Evolutionary conservation across 2,329 filamentous ascomycete genomes (phyloP).

Genomic region (Xylariaceae sp.): DNA sequence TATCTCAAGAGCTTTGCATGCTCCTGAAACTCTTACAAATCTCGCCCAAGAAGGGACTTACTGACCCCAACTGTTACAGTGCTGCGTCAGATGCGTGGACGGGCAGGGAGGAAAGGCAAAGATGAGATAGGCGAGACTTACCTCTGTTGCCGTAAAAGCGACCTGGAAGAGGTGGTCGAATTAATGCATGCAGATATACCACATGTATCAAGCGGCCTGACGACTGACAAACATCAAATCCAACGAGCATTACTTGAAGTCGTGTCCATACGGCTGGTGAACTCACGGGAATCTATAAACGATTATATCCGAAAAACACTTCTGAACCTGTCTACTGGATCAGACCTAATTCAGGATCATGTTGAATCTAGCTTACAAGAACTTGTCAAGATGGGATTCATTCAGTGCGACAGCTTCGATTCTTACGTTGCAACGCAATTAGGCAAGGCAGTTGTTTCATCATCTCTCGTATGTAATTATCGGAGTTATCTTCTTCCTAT

Average conservation of each 20-base stretch:
- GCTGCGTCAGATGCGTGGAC: constrained; percentile 81
- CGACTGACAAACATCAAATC: constrained; percentile 70
- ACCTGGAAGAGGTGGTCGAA: constrained; percentile 73
- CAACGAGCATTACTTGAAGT: constrained; percentile 77
- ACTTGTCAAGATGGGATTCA: constrained; percentile 61
- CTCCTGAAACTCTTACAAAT: too few relatives aligned
- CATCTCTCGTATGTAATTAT: too few relatives aligned
- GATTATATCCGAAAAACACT: constrained; percentile 75
- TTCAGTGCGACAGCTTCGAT: constrained; percentile 56
- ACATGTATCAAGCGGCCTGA: constrained; percentile 71
- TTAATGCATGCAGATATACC: constrained; percentile 77
- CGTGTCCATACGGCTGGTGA: constrained; percentile 71
- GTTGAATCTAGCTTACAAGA: constrained; percentile 67
- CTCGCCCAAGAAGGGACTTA: too few relatives aligned
- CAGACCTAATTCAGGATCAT: constrained; percentile 56
- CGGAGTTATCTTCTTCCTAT: too few relatives aligned
- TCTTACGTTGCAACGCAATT: constrained; percentile 68
- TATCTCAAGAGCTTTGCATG: too few relatives aligned
- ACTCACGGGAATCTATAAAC: constrained; percentile 66
- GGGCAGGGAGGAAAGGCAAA: constrained; percentile 80
- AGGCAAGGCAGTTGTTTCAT: constrained; percentile 74
- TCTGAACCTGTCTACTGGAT: constrained; percentile 63
- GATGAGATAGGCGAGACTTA: constrained; percentile 80
- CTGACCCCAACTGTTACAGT: constrained; percentile 43
- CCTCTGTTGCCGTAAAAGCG: constrained; percentile 72